Evolutionary conservation across 140 eudicot genomes (phyloP).

Genomic region (Oenanthe javanica): DNA sequence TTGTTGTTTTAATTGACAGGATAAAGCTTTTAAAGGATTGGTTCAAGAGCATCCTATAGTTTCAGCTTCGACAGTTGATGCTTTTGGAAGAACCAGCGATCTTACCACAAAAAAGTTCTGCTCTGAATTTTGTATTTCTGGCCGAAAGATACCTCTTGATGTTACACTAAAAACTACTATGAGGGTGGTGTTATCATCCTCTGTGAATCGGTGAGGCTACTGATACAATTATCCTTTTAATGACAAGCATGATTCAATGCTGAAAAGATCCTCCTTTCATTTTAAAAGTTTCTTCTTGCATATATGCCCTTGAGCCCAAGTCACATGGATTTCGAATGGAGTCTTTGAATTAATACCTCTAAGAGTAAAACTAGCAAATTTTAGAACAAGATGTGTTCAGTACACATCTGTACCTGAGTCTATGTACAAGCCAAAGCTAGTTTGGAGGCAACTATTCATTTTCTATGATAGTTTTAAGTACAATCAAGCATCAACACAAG

Average conservation of each 20-base stretch:
- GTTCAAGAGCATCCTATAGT: conserved; percentile 35
- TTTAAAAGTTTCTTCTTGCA: background rate
- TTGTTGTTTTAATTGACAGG: conserved; percentile 26
- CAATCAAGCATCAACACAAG: background rate
- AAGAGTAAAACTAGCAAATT: background rate
- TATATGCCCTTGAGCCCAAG: background rate
- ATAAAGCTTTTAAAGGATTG: conserved; percentile 59
- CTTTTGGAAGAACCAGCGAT: conserved; percentile 24
- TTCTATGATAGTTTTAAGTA: background rate
- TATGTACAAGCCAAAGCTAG: background rate
- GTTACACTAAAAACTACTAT: conserved; percentile 64
- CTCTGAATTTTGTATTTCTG: conserved; percentile 46
- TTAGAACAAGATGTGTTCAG: background rate
- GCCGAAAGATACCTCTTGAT: conserved; percentile 56
- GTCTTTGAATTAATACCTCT: background rate
- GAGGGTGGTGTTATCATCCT: conserved; percentile 55
- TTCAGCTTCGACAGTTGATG: conserved; percentile 28
- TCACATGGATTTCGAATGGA: background rate
- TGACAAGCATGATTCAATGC: background rate
- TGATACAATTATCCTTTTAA: background rate
- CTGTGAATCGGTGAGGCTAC: conserved; percentile 54
- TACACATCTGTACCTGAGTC: background rate
- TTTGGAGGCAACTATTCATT: background rate
- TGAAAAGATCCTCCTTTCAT: background rate
- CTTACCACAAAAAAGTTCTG: conserved; percentile 22